These are phyloP conservation scores for Cercis canadensis DNA, from an alignment of 306 rosid genomes.

Conservation along the genomic window DNA sequence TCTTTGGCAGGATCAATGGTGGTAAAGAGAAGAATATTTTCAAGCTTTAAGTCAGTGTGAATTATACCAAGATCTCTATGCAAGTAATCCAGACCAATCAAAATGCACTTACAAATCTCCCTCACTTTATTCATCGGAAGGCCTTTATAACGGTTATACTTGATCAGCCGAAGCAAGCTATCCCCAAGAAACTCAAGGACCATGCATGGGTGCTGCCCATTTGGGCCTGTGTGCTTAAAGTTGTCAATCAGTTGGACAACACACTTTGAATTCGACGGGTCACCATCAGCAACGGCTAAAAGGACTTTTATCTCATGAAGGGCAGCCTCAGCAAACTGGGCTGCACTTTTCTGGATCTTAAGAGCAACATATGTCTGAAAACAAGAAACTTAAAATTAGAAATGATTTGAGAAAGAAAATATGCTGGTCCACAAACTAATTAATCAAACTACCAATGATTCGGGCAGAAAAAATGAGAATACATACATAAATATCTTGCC, in stretches of 20 bases:
- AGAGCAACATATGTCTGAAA: constrained; percentile 87
- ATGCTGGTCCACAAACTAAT: constrained; percentile 3
- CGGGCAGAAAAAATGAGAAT: constrained; percentile 3
- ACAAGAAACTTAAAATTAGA: constrained; percentile 28
- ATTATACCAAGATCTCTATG: constrained; percentile 89
- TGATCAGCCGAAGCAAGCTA: constrained; percentile 87
- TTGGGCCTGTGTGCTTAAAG: constrained; percentile 93
- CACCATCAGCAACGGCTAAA: constrained; percentile 67
- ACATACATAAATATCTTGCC: constrained; percentile 13
- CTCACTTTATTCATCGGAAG: constrained; percentile 77
- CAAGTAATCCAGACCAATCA: constrained; percentile 88
- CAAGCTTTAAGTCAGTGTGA: constrained; percentile 92
- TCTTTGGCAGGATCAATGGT: constrained; percentile 88
- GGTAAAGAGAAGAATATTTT: constrained; percentile 83
- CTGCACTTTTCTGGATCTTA: constrained; percentile 97
- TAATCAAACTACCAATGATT: background rate
- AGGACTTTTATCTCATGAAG: constrained; percentile 89
- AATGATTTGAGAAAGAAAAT: constrained; percentile 11
- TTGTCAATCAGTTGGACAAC: constrained; percentile 83
- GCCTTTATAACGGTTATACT: constrained; percentile 75
- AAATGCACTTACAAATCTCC: constrained; percentile 81
- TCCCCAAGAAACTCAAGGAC: constrained; percentile 98
- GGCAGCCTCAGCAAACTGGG: constrained; percentile 92
- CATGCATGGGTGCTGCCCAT: constrained; percentile 97
- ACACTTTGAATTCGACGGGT: constrained; percentile 75